phyloP scores from a whole-genome alignment of 805 yeast genomes.

The Candida schatavii region DNA sequence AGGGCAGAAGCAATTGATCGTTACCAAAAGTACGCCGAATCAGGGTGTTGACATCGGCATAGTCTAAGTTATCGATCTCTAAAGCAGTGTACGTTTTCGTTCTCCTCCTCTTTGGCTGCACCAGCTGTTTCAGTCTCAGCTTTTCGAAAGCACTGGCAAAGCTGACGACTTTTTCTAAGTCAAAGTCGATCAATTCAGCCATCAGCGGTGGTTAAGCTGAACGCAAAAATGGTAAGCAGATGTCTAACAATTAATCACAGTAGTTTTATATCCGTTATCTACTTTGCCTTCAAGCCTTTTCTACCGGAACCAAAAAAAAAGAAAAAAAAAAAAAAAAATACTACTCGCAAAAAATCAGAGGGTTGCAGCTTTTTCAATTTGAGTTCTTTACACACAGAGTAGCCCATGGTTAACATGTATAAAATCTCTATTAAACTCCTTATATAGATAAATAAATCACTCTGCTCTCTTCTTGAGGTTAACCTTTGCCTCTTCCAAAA shows the following conservation, averaged over 20 bases:
- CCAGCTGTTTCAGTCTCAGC: neutral
- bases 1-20: neutral
- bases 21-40: neutral
- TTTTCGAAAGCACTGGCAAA: constrained; percentile 4
- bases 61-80: constrained; percentile 15
- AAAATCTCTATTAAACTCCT: neutral
- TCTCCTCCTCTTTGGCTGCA: constrained; percentile 5
- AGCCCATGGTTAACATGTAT: neutral
- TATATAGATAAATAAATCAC: too few relatives aligned
- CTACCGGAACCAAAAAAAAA: neutral
- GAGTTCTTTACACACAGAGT: too few relatives aligned
- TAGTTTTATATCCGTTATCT: too few relatives aligned
- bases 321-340: constrained; percentile 1
- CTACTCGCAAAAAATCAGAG: neutral
- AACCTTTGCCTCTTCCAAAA: neutral
- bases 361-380: too few relatives aligned
- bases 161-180: constrained; percentile 10
- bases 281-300: too few relatives aligned
- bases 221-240: neutral
- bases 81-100: constrained; percentile 9
- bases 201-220: too few relatives aligned
- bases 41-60: constrained; percentile 11
- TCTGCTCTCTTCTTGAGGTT: neutral
- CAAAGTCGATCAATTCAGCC: constrained; percentile 14
- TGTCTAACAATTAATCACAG: too few relatives aligned